Percentiles rank a stretch among this genome's conserved stretches.
Evolutionary conservation across 1,284 basidiomycete genomes (phyloP).

Genomic region (Agroathelia rolfsii): DNA sequence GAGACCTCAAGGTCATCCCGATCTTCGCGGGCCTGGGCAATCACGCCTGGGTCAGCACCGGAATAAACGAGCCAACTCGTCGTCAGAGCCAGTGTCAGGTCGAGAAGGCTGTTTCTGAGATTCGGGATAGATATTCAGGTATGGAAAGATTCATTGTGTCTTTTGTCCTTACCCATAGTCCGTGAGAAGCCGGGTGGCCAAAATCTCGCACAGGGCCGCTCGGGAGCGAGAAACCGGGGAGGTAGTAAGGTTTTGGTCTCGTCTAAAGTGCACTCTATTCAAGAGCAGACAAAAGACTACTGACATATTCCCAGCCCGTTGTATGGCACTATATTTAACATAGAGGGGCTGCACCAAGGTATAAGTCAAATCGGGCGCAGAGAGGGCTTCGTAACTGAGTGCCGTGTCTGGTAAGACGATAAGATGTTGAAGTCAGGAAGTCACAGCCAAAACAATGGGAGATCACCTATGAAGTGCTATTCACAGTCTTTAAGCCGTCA

Average conservation of each 20-base stretch:
- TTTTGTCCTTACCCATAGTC: too few relatives aligned
- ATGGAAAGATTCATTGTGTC: too few relatives aligned
- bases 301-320: slow-evolving; percentile 57
- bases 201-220: slow-evolving; percentile 79
- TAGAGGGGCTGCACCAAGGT: slow-evolving; percentile 69
- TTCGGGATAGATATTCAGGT: too few relatives aligned
- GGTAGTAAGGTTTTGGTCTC: slow-evolving; percentile 60
- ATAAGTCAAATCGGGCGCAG: slow-evolving; percentile 79
- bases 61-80: slow-evolving; percentile 84
- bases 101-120: slow-evolving; percentile 64
- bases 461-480: slow-evolving; percentile 55
- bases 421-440: slow-evolving; percentile 9
- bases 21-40: slow-evolving; percentile 59
- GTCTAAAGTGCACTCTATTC: slow-evolving; percentile 79
- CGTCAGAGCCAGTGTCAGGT: slow-evolving; percentile 72
- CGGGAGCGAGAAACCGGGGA: slow-evolving; percentile 65
- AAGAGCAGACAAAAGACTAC: slow-evolving; percentile 84
- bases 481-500: slow-evolving; percentile 2
- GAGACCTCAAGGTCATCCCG: slow-evolving; percentile 65
- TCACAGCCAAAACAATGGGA: background rate
- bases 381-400: slow-evolving; percentile 64
- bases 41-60: slow-evolving; percentile 60
- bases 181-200: slow-evolving; percentile 76
- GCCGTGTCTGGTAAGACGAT: slow-evolving; percentile 62
- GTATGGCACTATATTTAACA: slow-evolving; percentile 62